Percentiles rank a stretch among this genome's conserved stretches.
Evolutionary conservation across 2,329 filamentous ascomycete species (phyloP).

Genomic region (Paradendryphiella salina): DNA sequence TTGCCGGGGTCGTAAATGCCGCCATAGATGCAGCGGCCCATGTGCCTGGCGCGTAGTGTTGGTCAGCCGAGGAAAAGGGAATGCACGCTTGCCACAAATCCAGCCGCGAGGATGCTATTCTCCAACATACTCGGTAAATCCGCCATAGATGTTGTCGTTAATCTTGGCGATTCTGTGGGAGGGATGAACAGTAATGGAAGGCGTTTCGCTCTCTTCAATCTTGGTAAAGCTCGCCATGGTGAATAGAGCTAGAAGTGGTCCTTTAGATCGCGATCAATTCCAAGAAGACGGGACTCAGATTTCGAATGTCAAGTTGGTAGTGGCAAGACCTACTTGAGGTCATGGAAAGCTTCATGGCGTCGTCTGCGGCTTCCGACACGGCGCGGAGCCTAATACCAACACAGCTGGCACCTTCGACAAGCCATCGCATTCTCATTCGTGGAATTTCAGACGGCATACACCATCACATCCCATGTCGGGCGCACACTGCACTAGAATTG

Average conservation of each 20-base stretch:
- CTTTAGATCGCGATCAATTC: not conserved
- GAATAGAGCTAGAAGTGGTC: not conserved
- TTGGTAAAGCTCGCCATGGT: conserved; percentile 74
- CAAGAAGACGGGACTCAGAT: not conserved
- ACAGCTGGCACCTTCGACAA: conserved; percentile 4
- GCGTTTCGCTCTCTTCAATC: conserved; percentile 62
- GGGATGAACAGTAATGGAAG: conserved; percentile 68
- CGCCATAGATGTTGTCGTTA: conserved; percentile 79
- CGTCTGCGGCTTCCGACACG: conserved; percentile 5
- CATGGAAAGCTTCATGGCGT: conserved; percentile 15
- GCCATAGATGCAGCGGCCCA: conserved; percentile 87
- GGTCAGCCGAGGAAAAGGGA: conserved; percentile 26
- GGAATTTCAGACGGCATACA: conserved; percentile 1
- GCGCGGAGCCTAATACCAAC: conserved; percentile 12
- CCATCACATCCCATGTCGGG: not conserved
- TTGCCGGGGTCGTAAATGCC: conserved; percentile 81
- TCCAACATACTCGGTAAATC: conserved; percentile 73
- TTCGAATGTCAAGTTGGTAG: conserved; percentile 2
- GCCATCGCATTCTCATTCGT: conserved; percentile 3
- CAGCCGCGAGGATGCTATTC: not conserved
- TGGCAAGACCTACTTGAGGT: conserved; percentile 14
- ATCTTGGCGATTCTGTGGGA: conserved; percentile 70
- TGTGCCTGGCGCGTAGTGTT: conserved; percentile 62
- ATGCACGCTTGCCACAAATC: conserved; percentile 1
- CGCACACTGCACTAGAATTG: conserved; percentile 1